These are phyloP conservation scores for Boletus subparvulus DNA, from an alignment of 768 basidiomycete species.

Conservation along the genomic window DNA sequence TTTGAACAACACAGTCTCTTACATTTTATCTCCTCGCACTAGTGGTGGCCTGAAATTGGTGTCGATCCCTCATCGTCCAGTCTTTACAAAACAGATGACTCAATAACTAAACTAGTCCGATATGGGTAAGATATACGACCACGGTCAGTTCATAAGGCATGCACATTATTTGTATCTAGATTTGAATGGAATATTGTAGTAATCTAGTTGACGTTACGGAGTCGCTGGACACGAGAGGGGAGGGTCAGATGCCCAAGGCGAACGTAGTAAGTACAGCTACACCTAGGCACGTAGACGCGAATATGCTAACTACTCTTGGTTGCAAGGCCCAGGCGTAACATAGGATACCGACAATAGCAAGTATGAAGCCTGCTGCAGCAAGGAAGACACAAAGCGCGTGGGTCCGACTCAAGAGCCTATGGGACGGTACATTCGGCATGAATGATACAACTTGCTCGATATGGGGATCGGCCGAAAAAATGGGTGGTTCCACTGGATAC, in stretches of 20 bases:
- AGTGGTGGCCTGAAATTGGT: too few species aligned
- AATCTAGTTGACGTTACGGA: background rate
- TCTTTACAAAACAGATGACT: too few species aligned
- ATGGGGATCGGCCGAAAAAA: constrained; percentile 48
- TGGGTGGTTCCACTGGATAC: constrained; percentile 22
- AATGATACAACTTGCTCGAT: constrained; percentile 53
- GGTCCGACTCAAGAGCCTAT: constrained; percentile 45
- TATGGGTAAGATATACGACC: background rate
- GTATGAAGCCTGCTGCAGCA: constrained; percentile 47
- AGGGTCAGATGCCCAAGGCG: constrained; percentile 10
- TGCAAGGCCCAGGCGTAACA: constrained; percentile 53
- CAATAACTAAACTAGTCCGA: too few species aligned
- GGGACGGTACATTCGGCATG: constrained; percentile 36
- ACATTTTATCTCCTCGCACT: too few species aligned
- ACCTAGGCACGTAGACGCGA: constrained; percentile 41
- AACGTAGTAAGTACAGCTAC: constrained; percentile 30
- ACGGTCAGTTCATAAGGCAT: background rate
- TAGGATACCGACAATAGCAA: constrained; percentile 50
- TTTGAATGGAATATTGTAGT: background rate
- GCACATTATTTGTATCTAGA: background rate
- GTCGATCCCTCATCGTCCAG: too few species aligned
- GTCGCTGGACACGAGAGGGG: background rate
- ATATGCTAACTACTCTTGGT: constrained; percentile 44
- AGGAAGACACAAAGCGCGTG: constrained; percentile 50
- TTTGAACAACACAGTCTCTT: too few species aligned